Evolutionary conservation across 345 rosid species (phyloP).

Genomic region (Dipteronia dyeriana): DNA sequence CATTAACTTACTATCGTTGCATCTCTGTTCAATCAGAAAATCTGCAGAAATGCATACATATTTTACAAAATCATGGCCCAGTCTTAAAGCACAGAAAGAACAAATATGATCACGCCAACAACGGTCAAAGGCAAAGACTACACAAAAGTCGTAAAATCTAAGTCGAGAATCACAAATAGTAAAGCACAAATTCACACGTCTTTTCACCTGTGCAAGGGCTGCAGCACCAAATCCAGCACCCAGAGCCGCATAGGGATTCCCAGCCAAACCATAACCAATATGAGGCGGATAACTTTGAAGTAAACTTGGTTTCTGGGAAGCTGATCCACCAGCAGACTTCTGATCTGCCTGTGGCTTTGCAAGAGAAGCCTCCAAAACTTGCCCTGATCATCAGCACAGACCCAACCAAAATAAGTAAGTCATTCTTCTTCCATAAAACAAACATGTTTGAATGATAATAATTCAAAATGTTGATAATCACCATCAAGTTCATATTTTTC

Average conservation of each 20-base stretch:
- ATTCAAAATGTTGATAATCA: slow-evolving; percentile 19
- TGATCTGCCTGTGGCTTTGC: slow-evolving; percentile 76
- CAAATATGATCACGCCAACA: not conserved
- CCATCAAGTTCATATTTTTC: slow-evolving; percentile 74
- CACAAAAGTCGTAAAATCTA: not conserved
- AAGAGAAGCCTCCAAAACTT: slow-evolving; percentile 69
- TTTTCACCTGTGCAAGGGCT: slow-evolving; percentile 59
- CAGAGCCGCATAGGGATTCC: slow-evolving; percentile 51
- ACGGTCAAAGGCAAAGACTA: not conserved
- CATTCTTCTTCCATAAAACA: slow-evolving; percentile 6
- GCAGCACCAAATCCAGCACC: slow-evolving; percentile 59
- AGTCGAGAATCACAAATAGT: not conserved
- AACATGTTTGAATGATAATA: not conserved
- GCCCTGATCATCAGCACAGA: slow-evolving; percentile 46
- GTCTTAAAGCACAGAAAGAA: not conserved
- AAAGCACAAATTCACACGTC: not conserved
- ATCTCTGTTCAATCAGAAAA: not conserved
- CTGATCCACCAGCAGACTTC: slow-evolving; percentile 47
- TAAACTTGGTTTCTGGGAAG: slow-evolving; percentile 44
- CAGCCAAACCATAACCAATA: slow-evolving; percentile 59
- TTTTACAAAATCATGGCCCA: not conserved
- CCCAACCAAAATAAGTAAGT: slow-evolving; percentile 12
- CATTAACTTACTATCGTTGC: not conserved
- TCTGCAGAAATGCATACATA: not conserved
- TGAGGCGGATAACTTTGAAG: slow-evolving; percentile 54